phyloP scores from a whole-genome alignment of 2,329 filamentous ascomycete species.

The Paecilomyces formosus region DNA sequence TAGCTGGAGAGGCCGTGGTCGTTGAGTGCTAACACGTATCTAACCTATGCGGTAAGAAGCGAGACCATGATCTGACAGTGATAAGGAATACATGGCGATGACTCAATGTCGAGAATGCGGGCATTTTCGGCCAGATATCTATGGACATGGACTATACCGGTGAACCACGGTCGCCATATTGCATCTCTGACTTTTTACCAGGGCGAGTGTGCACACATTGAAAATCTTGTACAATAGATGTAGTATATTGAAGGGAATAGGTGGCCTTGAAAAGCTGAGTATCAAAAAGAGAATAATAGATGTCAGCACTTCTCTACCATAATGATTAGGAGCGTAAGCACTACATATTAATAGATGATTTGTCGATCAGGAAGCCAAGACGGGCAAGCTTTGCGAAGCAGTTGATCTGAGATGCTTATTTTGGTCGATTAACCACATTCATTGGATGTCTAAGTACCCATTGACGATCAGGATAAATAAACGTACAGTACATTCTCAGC shows the following conservation, averaged over 20 bases:
- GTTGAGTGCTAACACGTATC: not conserved
- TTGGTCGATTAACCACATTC: not conserved
- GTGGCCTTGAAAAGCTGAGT: not conserved
- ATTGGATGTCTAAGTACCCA: not conserved
- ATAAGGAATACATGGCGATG: not conserved
- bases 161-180: not conserved
- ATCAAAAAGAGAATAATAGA: not conserved
- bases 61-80: not conserved
- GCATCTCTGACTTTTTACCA: too few species aligned
- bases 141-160: not conserved
- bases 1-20: slow-evolving; percentile 9
- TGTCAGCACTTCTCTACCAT: too few species aligned
- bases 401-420: not conserved
- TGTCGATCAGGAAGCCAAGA: not conserved
- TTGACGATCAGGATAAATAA: not conserved
- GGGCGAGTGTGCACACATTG: not conserved
- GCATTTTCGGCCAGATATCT: not conserved
- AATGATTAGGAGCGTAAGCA: too few species aligned
- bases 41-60: not conserved
- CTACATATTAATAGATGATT: not conserved
- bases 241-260: not conserved
- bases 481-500: not conserved
- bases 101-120: not conserved
- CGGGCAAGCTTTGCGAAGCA: not conserved
- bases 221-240: not conserved